These are phyloP conservation scores for Euphrasia arctica DNA, from an alignment of 305 asterid genomes.

Conservation along the genomic window DNA sequence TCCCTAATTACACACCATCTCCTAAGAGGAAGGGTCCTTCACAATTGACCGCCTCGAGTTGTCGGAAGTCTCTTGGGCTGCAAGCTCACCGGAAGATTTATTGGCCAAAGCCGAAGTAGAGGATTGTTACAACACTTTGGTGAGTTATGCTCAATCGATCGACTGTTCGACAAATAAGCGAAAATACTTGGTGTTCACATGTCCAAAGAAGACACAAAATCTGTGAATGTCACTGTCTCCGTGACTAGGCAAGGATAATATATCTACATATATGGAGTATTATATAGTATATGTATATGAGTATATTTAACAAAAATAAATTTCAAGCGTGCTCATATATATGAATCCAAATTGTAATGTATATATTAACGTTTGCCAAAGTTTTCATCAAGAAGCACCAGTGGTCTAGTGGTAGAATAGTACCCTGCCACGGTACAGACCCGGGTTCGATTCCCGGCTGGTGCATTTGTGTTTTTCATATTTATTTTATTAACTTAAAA, in stretches of 20 bases:
- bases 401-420: slow-evolving; percentile 71
- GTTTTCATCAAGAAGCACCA: slow-evolving; percentile 28
- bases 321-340: too few relatives aligned
- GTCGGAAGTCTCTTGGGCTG: slow-evolving; percentile 38
- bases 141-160: slow-evolving; percentile 33
- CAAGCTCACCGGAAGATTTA: not conserved
- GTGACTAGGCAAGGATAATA: slow-evolving; percentile 22
- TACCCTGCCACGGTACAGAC: slow-evolving; percentile 69
- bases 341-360: too few relatives aligned
- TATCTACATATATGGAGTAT: too few relatives aligned
- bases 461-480: slow-evolving; percentile 24
- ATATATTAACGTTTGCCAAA: too few relatives aligned
- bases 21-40: slow-evolving; percentile 53
- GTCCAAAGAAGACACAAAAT: slow-evolving; percentile 43
- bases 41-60: slow-evolving; percentile 35
- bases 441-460: slow-evolving; percentile 73
- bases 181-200: slow-evolving; percentile 31
- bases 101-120: slow-evolving; percentile 2
- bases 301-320: too few relatives aligned
- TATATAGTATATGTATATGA: too few relatives aligned
- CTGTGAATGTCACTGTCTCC: slow-evolving; percentile 44
- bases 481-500: too few relatives aligned
- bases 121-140: slow-evolving; percentile 55
- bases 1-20: slow-evolving; percentile 62
- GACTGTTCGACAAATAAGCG: slow-evolving; percentile 34